phyloP scores from a whole-genome alignment of 2,329 filamentous ascomycete genomes.

The Fusarium armeniacum region DNA sequence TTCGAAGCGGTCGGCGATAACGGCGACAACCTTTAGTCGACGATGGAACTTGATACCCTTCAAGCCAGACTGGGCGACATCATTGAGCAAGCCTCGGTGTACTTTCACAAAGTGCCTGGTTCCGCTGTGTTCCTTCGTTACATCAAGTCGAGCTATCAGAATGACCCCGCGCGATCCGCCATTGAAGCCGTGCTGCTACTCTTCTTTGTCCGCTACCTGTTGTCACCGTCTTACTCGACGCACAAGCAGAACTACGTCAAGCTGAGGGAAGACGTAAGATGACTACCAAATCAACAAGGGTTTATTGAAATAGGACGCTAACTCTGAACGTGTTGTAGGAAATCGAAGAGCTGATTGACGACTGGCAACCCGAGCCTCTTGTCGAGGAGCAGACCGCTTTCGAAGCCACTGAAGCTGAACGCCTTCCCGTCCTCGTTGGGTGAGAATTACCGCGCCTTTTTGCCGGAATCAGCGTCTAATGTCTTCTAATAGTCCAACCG shows the following conservation, averaged over 20 bases:
- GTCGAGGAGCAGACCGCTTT: constrained; percentile 79
- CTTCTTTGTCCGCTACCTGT: constrained; percentile 93
- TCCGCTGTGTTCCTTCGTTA: constrained; percentile 96
- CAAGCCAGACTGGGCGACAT: constrained; percentile 65
- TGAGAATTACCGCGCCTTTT: constrained; percentile 56
- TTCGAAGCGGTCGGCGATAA: constrained; percentile 1
- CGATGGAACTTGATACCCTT: constrained; percentile 75
- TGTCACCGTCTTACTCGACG: constrained; percentile 93
- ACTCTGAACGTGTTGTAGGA: constrained; percentile 66
- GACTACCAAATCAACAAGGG: background rate
- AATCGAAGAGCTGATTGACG: constrained; percentile 95
- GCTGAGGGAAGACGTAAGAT: constrained; percentile 78
- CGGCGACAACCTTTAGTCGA: constrained; percentile 2
- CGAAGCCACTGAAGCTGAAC: constrained; percentile 87
- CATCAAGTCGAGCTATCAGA: constrained; percentile 96
- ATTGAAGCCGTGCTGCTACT: constrained; percentile 94
- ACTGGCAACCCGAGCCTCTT: constrained; percentile 95
- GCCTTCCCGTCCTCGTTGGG: constrained; percentile 89
- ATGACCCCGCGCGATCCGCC: constrained; percentile 92
- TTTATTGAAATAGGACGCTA: constrained; percentile 6
- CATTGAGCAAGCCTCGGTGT: constrained; percentile 67
- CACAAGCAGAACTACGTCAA: constrained; percentile 91
- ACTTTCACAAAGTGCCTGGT: constrained; percentile 92
- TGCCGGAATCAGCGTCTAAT: constrained; percentile 16
- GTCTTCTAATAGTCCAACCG: constrained; percentile 69